Evolutionary conservation across 169 alveolate species (phyloP), one percentile per base, ranked within the genome.

Genomic region (Plasmodium yoelii): DNA sequence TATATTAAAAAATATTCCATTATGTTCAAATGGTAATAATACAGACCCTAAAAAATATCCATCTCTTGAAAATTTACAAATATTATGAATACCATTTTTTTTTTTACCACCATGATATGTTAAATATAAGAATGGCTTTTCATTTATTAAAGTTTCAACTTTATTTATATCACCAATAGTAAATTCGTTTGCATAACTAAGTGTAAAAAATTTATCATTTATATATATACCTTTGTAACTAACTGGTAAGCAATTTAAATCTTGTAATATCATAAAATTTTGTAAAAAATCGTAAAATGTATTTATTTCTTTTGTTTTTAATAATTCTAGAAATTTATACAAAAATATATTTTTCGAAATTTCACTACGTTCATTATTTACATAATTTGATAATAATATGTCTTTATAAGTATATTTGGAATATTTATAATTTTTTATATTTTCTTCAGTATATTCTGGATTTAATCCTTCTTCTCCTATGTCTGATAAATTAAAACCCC

Each of bases 41-140:
- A 86, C 75, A 19, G 91, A 86, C 18, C 91, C 91, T 69, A 86
- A 5, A 28, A 42, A 86, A 70, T 86, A 86, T 9, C 91, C 91
- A 86, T 86, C 91, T 64, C 91, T 69, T 49, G 91, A 86, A 59
- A 59, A 86, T 65, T 86, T 86, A 57, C 91, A 86, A 49, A 86
- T 53, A 60, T 86, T 86, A 46, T 86, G 91, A 57, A 86, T 70
- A 39, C 87, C 22, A 64, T 86, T 86, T 71, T 86, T 86, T 69
- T 68, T 86, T 22, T 65, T 86, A 22, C 91, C 91, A 49, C 91
- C 91, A 69, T 86, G 91, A 86, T 60, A 46, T 57, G 91, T 86
- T 42, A 86, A 18, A 49, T 86, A 86, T 86, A 86, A 63, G 46
- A 42, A 86, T 44, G 91, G 91, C 10, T 51, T 34, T 22, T 86